Base-by-base conservation (phyloP, 768 basidiomycete species). In the Tremella mesenterica region DNA sequence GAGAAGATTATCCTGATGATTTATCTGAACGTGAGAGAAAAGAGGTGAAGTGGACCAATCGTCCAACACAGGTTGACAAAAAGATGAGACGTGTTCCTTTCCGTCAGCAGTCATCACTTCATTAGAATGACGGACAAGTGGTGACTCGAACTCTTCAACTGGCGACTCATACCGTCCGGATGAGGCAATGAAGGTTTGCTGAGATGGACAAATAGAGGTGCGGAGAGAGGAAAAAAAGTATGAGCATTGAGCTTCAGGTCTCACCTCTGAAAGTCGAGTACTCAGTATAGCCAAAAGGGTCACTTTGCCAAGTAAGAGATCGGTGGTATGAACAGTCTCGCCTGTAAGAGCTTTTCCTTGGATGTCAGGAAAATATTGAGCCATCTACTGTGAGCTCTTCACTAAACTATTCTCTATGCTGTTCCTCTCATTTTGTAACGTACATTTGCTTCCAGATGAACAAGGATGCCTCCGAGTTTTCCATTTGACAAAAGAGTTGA, bases 351-450 rank as follows among this genome's bases (percentile, higher is more conserved):
- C 78, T 44, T 80, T 83, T 0, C 93, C 93, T 1, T 75, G 73
- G 25, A 97, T 81, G 65, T 95, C 83, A 2, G 93, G 93, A 52
- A 96, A 83, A 74, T 91, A 95, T n/a, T n/a, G n/a, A n/a, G n/a
- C n/a, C n/a, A n/a, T n/a, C n/a, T n/a, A n/a, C 2, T 92, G 76
- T 14, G 93, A 83, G 84, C 84, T 86, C 92, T 97, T 67, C 16
- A 16, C 29, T 21, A 12, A 49, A 28, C 30, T 49, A 18, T 10
- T 28, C 18, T 48, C 44, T n/a, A 7, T 10, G 44, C 44, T 5
- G n/a, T n/a, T 4, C 28, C 44, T 46, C 44, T 25, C n/a, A n/a
- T n/a, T n/a, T n/a, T n/a, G n/a, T n/a, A n/a, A n/a, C n/a, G n/a
- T n/a, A n/a, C n/a, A n/a, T n/a, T n/a, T n/a, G n/a, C 44, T 4